phyloP scores from a whole-genome alignment of 495 filamentous ascomycete species.

The Daldinia concentrica region DNA sequence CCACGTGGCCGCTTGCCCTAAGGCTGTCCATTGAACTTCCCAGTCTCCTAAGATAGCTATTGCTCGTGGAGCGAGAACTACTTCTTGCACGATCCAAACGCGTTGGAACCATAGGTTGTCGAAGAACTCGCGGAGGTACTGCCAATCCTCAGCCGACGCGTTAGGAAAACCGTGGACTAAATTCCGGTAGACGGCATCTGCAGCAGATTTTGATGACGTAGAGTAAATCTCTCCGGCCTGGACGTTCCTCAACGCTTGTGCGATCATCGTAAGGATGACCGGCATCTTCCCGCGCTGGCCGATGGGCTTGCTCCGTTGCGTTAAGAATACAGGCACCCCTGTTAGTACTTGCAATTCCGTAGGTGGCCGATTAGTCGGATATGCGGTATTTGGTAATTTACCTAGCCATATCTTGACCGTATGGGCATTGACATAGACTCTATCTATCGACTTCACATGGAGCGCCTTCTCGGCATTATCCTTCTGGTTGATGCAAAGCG shows the following conservation, averaged over 20 bases:
- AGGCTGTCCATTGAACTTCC: conserved; percentile 26
- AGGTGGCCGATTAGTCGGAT: background rate
- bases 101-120: conserved; percentile 35
- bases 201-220: conserved; percentile 19
- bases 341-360: background rate
- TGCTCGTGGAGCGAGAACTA: conserved; percentile 28
- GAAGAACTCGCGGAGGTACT: conserved; percentile 23
- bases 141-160: conserved; percentile 17
- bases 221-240: conserved; percentile 10
- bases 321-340: background rate
- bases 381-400: conserved; percentile 5
- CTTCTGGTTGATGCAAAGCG: conserved; percentile 49
- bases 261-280: conserved; percentile 26
- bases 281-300: conserved; percentile 28
- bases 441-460: conserved; percentile 46
- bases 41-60: conserved; percentile 32
- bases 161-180: conserved; percentile 23
- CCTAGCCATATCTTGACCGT: conserved; percentile 33
- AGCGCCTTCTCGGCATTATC: conserved; percentile 37
- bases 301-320: background rate
- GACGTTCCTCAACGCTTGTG: conserved; percentile 31
- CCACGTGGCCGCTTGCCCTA: conserved; percentile 29
- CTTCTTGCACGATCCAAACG: conserved; percentile 40
- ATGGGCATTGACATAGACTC: conserved; percentile 36
- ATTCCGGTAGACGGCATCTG: conserved; percentile 20